These are phyloP conservation scores for Sporothrix dimorphospora DNA, from an alignment of 2,329 filamentous ascomycete species.

Conservation along the genomic window DNA sequence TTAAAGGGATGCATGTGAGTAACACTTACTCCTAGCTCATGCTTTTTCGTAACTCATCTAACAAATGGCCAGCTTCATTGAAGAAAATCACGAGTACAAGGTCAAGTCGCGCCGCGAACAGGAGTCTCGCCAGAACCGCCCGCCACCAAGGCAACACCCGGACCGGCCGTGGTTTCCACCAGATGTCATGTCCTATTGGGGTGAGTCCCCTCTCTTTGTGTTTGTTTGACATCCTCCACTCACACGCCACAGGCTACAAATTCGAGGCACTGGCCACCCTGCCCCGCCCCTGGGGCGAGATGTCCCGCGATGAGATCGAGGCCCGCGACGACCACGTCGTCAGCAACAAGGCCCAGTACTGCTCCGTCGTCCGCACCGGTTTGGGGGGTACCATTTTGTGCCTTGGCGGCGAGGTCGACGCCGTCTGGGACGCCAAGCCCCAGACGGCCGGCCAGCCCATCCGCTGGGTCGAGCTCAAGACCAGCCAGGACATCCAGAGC, in stretches of 20 bases:
- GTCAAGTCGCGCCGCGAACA: slow-evolving; percentile 63
- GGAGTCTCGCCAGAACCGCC: slow-evolving; percentile 50
- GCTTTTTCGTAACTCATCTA: neutral
- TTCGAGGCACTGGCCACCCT: slow-evolving; percentile 87
- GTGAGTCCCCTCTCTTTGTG: slow-evolving; percentile 47
- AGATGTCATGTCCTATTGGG: slow-evolving; percentile 92
- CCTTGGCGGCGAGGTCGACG: slow-evolving; percentile 91
- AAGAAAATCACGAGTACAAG: slow-evolving; percentile 83
- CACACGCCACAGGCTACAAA: slow-evolving; percentile 79
- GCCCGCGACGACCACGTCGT: slow-evolving; percentile 70
- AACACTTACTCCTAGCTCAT: neutral
- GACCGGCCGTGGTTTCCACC: slow-evolving; percentile 52
- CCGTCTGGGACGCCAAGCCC: slow-evolving; percentile 85
- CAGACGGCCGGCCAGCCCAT: slow-evolving; percentile 65
- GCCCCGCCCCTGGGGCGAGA: slow-evolving; percentile 72
- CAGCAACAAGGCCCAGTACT: slow-evolving; percentile 93
- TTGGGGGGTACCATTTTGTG: slow-evolving; percentile 76
- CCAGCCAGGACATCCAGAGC: slow-evolving; percentile 70
- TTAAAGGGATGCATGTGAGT: slow-evolving; percentile 33
- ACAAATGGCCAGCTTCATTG: slow-evolving; percentile 70
- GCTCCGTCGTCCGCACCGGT: slow-evolving; percentile 86
- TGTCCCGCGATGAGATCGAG: slow-evolving; percentile 77
- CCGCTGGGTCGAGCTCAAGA: slow-evolving; percentile 96
- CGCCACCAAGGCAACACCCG: slow-evolving; percentile 39
- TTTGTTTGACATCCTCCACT: neutral